Evolutionary conservation across 192 early-diverging fungal species (phyloP), one percentile per base, ranked within the genome.

Genomic region (Phycomyces blakesleeanus): DNA sequence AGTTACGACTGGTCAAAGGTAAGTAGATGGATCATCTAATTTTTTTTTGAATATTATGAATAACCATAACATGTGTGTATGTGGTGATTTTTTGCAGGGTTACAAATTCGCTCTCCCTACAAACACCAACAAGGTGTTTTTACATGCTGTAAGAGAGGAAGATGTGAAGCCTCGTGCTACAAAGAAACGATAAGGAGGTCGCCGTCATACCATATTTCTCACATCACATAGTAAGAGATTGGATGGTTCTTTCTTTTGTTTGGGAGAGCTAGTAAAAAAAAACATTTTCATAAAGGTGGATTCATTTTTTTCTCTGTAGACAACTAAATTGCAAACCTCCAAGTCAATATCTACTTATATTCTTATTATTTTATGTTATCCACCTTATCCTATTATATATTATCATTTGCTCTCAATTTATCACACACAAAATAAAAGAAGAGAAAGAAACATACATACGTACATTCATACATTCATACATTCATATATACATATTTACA

Each of bases 1-100:
- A 85, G 90, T 18, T 98, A 98, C 67, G 92, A 93, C 77, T 93
- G 91, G 91, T 78, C 77, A 67, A 81, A 87, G 75, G 86, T 84
- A 81, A 61, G 12, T n/a, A 5, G 20, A 34, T 40, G 6, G 20
- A 25, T 26, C 2, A 4, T 11, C 15, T 10, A 1, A 8, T 59
- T 44, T 34, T 11, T 6, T 11, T 39, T 5, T 52, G 11, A 41
- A n/a, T 2, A 34, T 34, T 34, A n/a, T n/a, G n/a, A n/a, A n/a
- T n/a, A n/a, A n/a, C n/a, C n/a, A n/a, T n/a, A n/a, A 41, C 14
- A 41, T 41, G 40, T 41, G 14, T 41, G 40, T 41, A 41, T 47
- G 11, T 47, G 15, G 39, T 59, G 6, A 63, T 52, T 50, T 39
- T 57, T 51, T 56, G 0, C 34, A 94, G 79, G 90, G 89, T 37